phyloP scores from a whole-genome alignment of 2,329 filamentous ascomycete genomes.

The Geosmithia putterillii region DNA sequence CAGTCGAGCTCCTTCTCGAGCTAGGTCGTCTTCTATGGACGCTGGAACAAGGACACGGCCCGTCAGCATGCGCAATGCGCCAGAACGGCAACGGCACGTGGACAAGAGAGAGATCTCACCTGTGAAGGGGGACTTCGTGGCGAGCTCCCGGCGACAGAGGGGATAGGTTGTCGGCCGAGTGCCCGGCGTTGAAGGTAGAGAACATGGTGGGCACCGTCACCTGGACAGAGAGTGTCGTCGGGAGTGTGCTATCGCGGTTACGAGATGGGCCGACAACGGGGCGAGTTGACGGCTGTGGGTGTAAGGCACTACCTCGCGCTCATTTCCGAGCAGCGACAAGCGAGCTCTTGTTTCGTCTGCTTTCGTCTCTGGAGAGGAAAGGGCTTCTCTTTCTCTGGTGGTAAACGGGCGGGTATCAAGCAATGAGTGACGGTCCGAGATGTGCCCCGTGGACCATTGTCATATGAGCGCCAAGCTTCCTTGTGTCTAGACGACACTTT shows the following conservation, averaged over 20 bases:
- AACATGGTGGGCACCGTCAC: conserved; percentile 41
- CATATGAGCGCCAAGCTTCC: neutral
- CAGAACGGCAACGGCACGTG: neutral
- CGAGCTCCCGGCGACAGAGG: conserved; percentile 36
- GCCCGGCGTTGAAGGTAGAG: conserved; percentile 43
- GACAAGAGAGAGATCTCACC: neutral
- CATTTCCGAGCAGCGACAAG: conserved; percentile 21
- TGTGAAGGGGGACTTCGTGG: conserved; percentile 37
- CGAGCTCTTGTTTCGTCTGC: too few species aligned
- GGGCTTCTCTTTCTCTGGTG: too few species aligned
- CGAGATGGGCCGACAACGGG: conserved; percentile 18
- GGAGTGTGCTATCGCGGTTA: conserved; percentile 3
- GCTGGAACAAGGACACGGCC: conserved; percentile 13
- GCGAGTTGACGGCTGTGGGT: conserved; percentile 18
- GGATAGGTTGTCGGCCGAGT: conserved; percentile 53
- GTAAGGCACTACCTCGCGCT: conserved; percentile 30
- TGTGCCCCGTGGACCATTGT: neutral
- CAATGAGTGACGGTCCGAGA: neutral
- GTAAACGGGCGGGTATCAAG: neutral
- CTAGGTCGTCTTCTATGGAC: conserved; percentile 30
- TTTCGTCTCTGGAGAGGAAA: neutral
- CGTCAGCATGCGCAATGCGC: conserved; percentile 8
- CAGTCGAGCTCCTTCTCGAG: conserved; percentile 64
- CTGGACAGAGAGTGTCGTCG: neutral
- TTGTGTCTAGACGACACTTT: neutral